Evolutionary conservation across 257 asterid species (phyloP).

Genomic region (Gentiana macrophylla): DNA sequence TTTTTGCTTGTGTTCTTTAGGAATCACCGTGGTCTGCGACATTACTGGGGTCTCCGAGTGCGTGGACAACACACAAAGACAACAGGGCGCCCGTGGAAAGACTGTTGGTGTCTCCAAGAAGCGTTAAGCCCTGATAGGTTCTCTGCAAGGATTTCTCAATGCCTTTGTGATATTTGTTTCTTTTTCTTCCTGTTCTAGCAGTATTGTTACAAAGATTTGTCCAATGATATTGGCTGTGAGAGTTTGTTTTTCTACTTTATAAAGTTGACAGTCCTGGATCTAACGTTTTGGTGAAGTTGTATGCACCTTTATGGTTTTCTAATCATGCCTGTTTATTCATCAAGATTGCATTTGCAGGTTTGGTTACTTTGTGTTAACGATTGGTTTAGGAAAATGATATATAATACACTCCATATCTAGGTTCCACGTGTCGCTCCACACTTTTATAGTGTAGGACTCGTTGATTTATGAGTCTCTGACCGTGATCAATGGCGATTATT

Average conservation of each 20-base stretch:
- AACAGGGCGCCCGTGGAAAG: slow-evolving; percentile 85
- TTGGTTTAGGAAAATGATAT: no score
- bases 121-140: slow-evolving; percentile 29
- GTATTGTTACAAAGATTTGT: slow-evolving; percentile 1
- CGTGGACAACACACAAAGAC: slow-evolving; percentile 98
- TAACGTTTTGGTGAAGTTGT: no score
- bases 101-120: slow-evolving; percentile 97
- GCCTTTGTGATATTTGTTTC: not conserved
- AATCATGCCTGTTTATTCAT: no score
- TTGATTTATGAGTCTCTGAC: no score
- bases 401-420: no score
- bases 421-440: no score
- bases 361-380: no score
- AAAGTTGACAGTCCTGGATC: slow-evolving; percentile 1
- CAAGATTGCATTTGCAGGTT: no score
- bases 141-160: not conserved
- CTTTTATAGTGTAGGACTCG: no score
- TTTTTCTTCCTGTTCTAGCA: not conserved
- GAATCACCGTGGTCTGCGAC: slow-evolving; percentile 93
- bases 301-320: no score
- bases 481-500: no score
- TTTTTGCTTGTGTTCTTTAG: no score
- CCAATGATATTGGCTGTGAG: slow-evolving; percentile 10
- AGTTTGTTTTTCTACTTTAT: slow-evolving; percentile 1
- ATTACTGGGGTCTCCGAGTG: slow-evolving; percentile 91